Evolutionary conservation across 257 asterid species (phyloP), one percentile per base, ranked within the genome.

Genomic region (Solanum pimpinellifolium): DNA sequence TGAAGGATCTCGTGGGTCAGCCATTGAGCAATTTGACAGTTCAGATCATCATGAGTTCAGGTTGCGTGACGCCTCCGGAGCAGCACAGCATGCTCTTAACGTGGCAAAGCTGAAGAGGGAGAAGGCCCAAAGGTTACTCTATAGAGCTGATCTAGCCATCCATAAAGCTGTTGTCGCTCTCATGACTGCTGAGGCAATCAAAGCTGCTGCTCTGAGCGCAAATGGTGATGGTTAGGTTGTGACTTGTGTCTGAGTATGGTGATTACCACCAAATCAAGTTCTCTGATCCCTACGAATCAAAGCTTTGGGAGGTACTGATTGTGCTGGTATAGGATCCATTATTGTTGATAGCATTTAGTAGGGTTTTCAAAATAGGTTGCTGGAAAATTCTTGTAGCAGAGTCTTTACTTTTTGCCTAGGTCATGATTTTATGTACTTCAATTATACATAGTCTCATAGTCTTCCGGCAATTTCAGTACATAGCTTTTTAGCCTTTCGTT

Each of bases 41-140:
- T 87, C 94, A 86, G 92, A 92, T 92, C 90, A 92, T 87, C 91
- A 89, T 5, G 98, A 97, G 91, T 92, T 94, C 87, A 94, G 92
- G 87, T 87, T 94, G 52, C 94, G 94, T 20, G 98, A 97, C 75
- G 95, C 98, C 76, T 85, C 94, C 9, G 86, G 92, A 88, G 98
- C 95, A 16, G 95, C 98, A 31, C 90, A 88, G 87, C 94, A 90
- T 81, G 97, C 98, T 6, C 87, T 7, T 11, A 88, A 88, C 77
- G 70, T 94, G 92, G 99, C 98, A 11, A 97, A 92, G 92, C 90
- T 94, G 74, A 97, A 95, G 94, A 94, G 97, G 85, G 98, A 94
- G 86, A 93, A 82, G 89, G 99, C 99, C 41, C 95, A 91, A 65
- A 95, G 91, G 89, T 86, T 94, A 92, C 89, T 94, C 44, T 89